These are phyloP conservation scores for Corymbia calophylla DNA, from an alignment of 441 rosid genomes.

Conservation along the genomic window DNA sequence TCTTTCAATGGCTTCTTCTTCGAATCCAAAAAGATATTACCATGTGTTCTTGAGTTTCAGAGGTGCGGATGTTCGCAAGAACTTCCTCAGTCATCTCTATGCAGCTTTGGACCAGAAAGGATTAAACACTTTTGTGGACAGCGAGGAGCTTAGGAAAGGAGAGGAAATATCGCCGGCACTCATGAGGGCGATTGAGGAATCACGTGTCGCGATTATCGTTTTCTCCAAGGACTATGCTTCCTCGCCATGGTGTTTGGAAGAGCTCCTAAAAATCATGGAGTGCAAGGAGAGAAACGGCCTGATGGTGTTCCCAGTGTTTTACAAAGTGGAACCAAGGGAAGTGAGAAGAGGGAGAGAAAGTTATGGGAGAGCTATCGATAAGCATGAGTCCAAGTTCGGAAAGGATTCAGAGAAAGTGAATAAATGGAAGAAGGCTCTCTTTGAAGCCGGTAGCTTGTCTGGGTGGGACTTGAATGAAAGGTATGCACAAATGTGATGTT, in stretches of 20 bases:
- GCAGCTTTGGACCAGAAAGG: fast-evolving
- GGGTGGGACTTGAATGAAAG: neutral
- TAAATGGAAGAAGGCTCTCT: neutral
- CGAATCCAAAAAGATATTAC: too few relatives aligned
- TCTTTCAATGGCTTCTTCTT: too few relatives aligned
- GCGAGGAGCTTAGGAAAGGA: neutral
- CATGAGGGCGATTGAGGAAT: neutral
- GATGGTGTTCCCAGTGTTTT: neutral
- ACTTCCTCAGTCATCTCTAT: neutral
- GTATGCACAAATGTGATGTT: neutral
- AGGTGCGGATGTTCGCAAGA: fast-evolving
- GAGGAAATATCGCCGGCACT: fast-evolving
- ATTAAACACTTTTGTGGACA: neutral
- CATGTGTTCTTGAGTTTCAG: neutral
- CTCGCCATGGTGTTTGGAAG: neutral
- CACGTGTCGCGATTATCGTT: fast-evolving
- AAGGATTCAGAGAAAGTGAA: neutral
- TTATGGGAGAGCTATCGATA: fast-evolving
- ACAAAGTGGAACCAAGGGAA: too few relatives aligned
- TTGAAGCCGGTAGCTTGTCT: fast-evolving
- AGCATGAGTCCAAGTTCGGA: fast-evolving
- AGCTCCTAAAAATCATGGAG: fast-evolving
- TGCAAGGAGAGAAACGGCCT: fast-evolving
- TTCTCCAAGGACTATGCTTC: neutral
- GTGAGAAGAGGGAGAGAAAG: fast-evolving